Evolutionary conservation across 306 rosid species (phyloP).

Genomic region (Crataegus laevigata): DNA sequence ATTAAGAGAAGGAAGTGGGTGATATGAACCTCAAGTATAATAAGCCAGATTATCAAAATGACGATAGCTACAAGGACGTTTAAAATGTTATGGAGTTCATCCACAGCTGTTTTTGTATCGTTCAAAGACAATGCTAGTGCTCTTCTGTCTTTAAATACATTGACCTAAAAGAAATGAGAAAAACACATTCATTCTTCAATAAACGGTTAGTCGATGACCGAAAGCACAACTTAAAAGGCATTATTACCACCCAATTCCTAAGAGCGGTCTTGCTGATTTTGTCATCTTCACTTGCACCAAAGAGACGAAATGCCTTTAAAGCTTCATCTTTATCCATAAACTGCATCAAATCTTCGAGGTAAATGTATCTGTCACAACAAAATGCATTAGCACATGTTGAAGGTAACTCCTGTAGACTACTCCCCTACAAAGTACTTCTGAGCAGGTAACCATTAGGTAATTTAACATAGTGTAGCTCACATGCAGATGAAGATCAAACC

Average conservation of each 20-base stretch:
- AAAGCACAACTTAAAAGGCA: not conserved
- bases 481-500: not conserved
- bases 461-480: too few species aligned
- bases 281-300: slow-evolving; percentile 17
- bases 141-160: slow-evolving; percentile 35
- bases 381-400: not conserved
- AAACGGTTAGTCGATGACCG: not conserved
- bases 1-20: slow-evolving; percentile 27
- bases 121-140: slow-evolving; percentile 29
- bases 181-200: not conserved
- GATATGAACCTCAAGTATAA: slow-evolving; percentile 30
- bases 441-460: too few species aligned
- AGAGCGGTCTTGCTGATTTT: slow-evolving; percentile 19
- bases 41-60: slow-evolving; percentile 26
- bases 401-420: too few species aligned
- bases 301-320: slow-evolving; percentile 12
- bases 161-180: slow-evolving; percentile 14
- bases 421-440: too few species aligned
- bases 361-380: slow-evolving; percentile 20
- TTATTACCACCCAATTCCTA: slow-evolving; percentile 32
- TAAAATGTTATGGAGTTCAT: slow-evolving; percentile 30
- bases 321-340: slow-evolving; percentile 32
- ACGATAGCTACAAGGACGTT: slow-evolving; percentile 19
- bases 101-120: slow-evolving; percentile 41
- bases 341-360: slow-evolving; percentile 21